Base-by-base conservation (phyloP, 139 green algal genomes). In the Auxenochlorella protothecoides region DNA sequence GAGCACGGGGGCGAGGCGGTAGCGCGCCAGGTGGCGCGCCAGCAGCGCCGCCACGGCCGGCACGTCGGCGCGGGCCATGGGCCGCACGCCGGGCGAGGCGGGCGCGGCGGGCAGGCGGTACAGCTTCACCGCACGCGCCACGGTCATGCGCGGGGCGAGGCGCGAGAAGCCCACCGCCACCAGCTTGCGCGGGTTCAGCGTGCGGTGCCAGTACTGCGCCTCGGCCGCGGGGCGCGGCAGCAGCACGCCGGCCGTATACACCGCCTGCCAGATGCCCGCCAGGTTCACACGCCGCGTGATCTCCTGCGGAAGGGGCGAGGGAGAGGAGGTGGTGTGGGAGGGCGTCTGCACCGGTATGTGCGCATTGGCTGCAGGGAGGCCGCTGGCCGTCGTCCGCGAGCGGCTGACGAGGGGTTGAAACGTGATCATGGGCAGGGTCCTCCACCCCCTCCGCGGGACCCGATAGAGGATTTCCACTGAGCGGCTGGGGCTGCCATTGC, bases 191-290 rank as follows among this genome's bases (percentile, higher is more conserved):
- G 93, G 89, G 79, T 97, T 95, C 27, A 99, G 80, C 63, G 86
- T 92, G 66, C 94, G 85, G 83, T 99, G 94, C 88, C 89, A 98
- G 88, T 99, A 99, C 76, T 91, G 84, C 71, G 82, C 88, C n/a
- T 84, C 89, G 55, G 89, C 82, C 51, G 97, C 79, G 2, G 94
- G 94, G 77, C 89, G 94, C 53, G 94, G 94, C 72, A 99, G 85
- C 60, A 99, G 84, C 27, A 96, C 89, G 15, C 94, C 94, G 12
- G 94, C 94, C 2, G 94, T 99, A 85, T 98, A 99, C 12, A 85
- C 87, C 3, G 94, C 94, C 82, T 99, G 93, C 92, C 92, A 97
- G 97, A 44, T 44, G 27, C 27, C 27, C 27, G 27, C 27, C 27
- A 44, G 27, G 27, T 44, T 44, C 27, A 44, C 90, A 2, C 92